phyloP scores from a whole-genome alignment of 2,329 filamentous ascomycete species.

The Beauveria rudraprayagi region DNA sequence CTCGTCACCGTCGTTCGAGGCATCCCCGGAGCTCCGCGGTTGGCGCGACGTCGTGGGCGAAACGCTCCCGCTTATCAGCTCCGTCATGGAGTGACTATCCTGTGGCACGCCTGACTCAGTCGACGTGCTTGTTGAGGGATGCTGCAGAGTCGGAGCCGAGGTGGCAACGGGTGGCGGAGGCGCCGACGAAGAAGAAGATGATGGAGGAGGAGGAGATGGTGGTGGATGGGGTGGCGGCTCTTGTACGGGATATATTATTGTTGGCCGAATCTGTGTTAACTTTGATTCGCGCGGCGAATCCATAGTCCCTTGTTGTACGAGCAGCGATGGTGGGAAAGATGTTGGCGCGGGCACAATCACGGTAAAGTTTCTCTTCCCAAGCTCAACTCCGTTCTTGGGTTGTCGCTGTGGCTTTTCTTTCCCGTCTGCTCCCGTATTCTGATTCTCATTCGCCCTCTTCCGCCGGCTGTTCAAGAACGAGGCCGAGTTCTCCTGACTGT shows the following conservation, averaged over 20 bases:
- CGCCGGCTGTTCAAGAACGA: neutral
- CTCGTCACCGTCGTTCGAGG: neutral
- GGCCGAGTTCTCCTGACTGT: neutral
- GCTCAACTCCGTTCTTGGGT: neutral
- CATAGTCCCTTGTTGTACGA: neutral
- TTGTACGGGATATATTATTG: neutral
- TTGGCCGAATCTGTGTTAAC: neutral
- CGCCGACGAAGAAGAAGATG: neutral
- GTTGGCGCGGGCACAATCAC: slow-evolving; percentile 25
- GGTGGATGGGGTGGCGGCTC: neutral
- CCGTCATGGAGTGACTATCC: neutral
- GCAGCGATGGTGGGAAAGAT: slow-evolving; percentile 19
- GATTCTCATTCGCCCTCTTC: neutral
- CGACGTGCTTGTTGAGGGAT: neutral
- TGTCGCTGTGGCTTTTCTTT: neutral
- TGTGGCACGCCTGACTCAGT: neutral
- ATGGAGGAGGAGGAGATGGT: neutral
- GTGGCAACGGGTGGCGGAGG: neutral
- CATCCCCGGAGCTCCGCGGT: neutral
- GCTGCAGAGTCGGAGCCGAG: neutral
- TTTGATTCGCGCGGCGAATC: neutral
- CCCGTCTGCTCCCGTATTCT: neutral
- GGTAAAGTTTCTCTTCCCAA: slow-evolving; percentile 20
- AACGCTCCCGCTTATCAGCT: neutral
- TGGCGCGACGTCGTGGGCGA: neutral